Conservation (phyloP, 352 stramenopile species). For the Pythium brassicae region DNA sequence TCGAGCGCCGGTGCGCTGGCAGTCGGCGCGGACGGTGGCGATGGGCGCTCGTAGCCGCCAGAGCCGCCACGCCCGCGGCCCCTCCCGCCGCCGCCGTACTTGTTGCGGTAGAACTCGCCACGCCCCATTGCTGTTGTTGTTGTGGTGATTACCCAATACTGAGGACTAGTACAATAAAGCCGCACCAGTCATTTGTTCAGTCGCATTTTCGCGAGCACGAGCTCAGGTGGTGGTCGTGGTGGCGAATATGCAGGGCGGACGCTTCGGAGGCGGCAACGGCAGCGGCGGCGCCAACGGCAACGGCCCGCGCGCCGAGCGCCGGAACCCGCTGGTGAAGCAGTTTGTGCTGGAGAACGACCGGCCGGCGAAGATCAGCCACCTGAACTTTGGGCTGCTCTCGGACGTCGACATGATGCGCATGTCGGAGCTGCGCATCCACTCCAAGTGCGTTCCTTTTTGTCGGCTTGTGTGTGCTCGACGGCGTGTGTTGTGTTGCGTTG, state of each 20-base stretch:
- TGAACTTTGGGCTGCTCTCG: conserved; percentile 97
- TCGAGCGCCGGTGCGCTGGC: conserved; percentile 17
- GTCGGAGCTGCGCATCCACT: conserved; percentile 92
- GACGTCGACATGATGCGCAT: conserved; percentile 95
- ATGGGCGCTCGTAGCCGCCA: neutral
- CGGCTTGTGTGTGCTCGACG: neutral
- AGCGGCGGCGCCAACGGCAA: conserved; percentile 10
- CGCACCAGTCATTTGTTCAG: neutral
- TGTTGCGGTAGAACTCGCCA: conserved; percentile 89
- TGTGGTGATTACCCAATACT: neutral
- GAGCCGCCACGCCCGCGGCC: conserved; percentile 17
- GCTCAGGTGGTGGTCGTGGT: neutral
- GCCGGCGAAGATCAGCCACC: conserved; percentile 93
- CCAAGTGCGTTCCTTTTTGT: conserved; percentile 58
- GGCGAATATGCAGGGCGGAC: conserved; percentile 35
- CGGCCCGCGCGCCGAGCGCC: conserved; percentile 44
- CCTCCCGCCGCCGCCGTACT: conserved; percentile 73
- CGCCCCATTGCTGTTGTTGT: conserved; percentile 46
- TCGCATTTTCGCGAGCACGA: too few species aligned
- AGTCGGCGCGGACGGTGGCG: conserved; percentile 1
- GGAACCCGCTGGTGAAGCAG: conserved; percentile 87
- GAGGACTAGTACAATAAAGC: neutral
- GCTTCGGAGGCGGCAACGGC: conserved; percentile 18
- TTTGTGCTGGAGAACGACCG: conserved; percentile 87
- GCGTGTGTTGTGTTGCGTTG: neutral